Conservation (phyloP, 179 eudicot species). For the Corrigiola litoralis region DNA sequence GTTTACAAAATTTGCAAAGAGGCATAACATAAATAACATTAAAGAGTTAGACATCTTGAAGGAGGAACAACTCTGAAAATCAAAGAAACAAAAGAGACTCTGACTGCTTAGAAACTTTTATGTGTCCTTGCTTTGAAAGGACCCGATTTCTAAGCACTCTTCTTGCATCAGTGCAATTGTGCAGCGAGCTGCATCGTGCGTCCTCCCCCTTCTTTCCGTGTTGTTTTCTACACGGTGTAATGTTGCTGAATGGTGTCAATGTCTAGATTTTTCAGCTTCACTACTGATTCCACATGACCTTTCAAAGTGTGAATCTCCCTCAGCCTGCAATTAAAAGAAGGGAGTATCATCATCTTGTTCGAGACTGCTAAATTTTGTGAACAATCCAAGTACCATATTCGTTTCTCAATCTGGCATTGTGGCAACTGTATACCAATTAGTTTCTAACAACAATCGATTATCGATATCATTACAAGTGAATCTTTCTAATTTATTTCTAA, state of each 20-base stretch:
- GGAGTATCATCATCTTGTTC: background rate
- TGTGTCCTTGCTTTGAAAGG: background rate
- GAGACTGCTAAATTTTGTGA: too few species aligned
- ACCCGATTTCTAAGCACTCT: background rate
- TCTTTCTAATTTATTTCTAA: too few species aligned
- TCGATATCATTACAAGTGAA: too few species aligned
- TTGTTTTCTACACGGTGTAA: slow-evolving; percentile 34
- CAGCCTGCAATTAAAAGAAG: slow-evolving; percentile 26
- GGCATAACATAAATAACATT: too few species aligned
- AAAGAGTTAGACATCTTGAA: too few species aligned
- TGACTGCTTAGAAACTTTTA: background rate
- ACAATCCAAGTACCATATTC: too few species aligned
- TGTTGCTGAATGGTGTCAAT: slow-evolving; percentile 41
- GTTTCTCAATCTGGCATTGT: too few species aligned
- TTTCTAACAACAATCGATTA: too few species aligned
- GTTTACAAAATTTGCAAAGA: slow-evolving; percentile 18
- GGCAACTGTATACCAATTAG: too few species aligned
- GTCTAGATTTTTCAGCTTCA: slow-evolving; percentile 44
- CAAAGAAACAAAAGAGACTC: background rate
- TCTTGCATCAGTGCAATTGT: background rate
- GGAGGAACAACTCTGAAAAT: background rate
- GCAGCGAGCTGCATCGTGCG: background rate
- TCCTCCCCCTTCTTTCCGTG: background rate
- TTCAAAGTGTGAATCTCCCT: slow-evolving; percentile 45
- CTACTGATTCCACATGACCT: slow-evolving; percentile 47